Base-by-base conservation (phyloP, 495 filamentous ascomycete species). In the Hyaloscypha finlandica region DNA sequence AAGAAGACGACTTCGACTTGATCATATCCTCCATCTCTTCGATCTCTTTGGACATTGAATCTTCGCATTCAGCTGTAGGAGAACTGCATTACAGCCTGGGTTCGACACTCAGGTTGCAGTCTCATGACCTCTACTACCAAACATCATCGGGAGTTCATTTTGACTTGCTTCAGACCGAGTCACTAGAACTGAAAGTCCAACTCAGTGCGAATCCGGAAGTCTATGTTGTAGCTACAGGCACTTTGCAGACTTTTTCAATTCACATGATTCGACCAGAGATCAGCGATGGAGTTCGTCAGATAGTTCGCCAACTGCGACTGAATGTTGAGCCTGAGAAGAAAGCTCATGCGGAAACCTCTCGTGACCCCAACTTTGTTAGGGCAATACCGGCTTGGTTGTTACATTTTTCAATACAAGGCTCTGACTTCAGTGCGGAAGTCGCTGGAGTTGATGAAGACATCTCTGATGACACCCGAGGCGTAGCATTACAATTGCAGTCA, bases 111-210 rank as follows among this genome's bases (percentile, higher is more conserved):
- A 86, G 96, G 51, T 81, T 97, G 54, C 87, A 91, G 61, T 92
- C 92, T 2, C 93, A 99, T 73, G 87, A 95, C 69, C 84, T 99
- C 5, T 99, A 98, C 77, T 99, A 99, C 74, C 96, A 96, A 71
- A 97, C 93, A 0, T 88, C 86, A 6, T 85, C 88, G 8, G 89
- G 92, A 0, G 86, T 85, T 64, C 89, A 92, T 64, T 92, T 96
- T 72, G 90, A 97, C 71, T 82, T 99, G 5, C 82, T 97, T 0
- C 85, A 91, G 63, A 96, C 89, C 1, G 94, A 98, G 65, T 88
- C 85, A 30, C 82, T 98, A 67, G 95, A 99, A 68, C 73, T 97
- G 30, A 94, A 93, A 71, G 78, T 92, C 5, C 88, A 96, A 69
- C 73, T 97, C 11, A 95, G 85, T 71, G 95, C 95, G 20, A 87